These are phyloP conservation scores for Fusarium piperis DNA, from an alignment of 2,329 filamentous ascomycete species.

Conservation along the genomic window DNA sequence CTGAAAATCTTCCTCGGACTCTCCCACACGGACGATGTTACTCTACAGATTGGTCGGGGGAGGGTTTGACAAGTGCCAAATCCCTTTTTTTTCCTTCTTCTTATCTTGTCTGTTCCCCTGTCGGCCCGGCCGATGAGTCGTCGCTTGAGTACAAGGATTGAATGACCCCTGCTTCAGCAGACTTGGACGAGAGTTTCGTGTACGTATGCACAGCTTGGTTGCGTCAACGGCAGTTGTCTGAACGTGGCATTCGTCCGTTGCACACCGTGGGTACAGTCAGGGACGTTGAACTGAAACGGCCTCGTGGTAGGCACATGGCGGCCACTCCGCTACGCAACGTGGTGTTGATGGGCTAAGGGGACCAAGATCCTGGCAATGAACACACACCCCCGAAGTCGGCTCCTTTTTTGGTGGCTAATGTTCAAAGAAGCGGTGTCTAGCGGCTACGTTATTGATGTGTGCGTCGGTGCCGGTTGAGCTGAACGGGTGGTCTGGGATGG, in stretches of 20 bases:
- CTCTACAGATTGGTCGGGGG: conserved; percentile 12
- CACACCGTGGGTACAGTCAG: background rate
- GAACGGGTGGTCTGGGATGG: background rate
- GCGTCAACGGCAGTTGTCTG: background rate
- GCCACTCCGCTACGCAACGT: background rate
- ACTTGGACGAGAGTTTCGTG: background rate
- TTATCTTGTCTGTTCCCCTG: conserved; percentile 10
- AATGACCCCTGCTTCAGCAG: background rate
- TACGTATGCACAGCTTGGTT: background rate
- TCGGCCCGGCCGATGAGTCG: conserved; percentile 17
- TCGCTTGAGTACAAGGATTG: background rate
- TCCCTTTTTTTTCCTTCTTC: conserved; percentile 20
- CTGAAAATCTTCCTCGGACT: conserved; percentile 8
- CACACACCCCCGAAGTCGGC: background rate
- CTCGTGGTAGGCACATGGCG: background rate
- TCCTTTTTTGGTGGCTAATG: background rate
- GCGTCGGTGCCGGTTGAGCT: background rate
- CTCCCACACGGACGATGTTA: conserved; percentile 24
- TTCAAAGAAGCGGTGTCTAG: background rate
- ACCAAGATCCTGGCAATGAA: background rate
- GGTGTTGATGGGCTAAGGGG: background rate
- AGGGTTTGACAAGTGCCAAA: conserved; percentile 16
- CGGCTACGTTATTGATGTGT: background rate
- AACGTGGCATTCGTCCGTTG: background rate
- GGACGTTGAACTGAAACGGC: background rate